A percentile compares a stretch with the other conserved stretches of the same genome.
Evolutionary conservation across 2,329 filamentous ascomycete species (phyloP).

Genomic region (Fusarium nygamai): DNA sequence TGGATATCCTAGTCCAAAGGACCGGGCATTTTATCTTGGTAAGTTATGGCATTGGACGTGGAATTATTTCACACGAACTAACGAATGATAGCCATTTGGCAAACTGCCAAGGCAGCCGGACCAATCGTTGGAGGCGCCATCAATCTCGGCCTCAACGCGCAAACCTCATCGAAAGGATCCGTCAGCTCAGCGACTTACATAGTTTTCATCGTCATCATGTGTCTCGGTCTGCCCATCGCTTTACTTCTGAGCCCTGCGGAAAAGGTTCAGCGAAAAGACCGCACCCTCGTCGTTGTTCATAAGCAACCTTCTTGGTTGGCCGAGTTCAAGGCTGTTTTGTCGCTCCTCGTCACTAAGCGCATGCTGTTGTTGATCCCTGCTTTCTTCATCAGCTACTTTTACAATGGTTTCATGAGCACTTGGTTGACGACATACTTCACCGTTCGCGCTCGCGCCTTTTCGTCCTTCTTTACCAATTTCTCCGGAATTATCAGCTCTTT

Average conservation of each 20-base stretch:
- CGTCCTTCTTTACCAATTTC: slow-evolving; percentile 14
- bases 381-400: slow-evolving; percentile 21
- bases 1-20: slow-evolving; percentile 14
- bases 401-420: slow-evolving; percentile 15
- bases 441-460: slow-evolving; percentile 16
- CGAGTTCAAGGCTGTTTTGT: slow-evolving; percentile 24
- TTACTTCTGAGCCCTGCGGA: not conserved
- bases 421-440: slow-evolving; percentile 20
- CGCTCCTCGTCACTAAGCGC: slow-evolving; percentile 7
- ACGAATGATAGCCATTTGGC: slow-evolving; percentile 61
- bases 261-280: slow-evolving; percentile 12
- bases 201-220: slow-evolving; percentile 20
- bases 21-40: slow-evolving; percentile 19
- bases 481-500: slow-evolving; percentile 15
- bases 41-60: fast-evolving
- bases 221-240: slow-evolving; percentile 5
- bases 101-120: slow-evolving; percentile 65
- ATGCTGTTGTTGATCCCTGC: slow-evolving; percentile 25
- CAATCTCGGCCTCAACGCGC: slow-evolving; percentile 69
- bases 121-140: slow-evolving; percentile 68
- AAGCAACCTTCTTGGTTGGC: slow-evolving; percentile 16
- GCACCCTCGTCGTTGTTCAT: not conserved
- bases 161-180: slow-evolving; percentile 1
- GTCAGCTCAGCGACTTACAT: slow-evolving; percentile 25
- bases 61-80: not conserved